Evolutionary conservation across 1,139 yeast species (phyloP), one percentile per base, ranked within the genome.

Genomic region (Pichia sp.): DNA sequence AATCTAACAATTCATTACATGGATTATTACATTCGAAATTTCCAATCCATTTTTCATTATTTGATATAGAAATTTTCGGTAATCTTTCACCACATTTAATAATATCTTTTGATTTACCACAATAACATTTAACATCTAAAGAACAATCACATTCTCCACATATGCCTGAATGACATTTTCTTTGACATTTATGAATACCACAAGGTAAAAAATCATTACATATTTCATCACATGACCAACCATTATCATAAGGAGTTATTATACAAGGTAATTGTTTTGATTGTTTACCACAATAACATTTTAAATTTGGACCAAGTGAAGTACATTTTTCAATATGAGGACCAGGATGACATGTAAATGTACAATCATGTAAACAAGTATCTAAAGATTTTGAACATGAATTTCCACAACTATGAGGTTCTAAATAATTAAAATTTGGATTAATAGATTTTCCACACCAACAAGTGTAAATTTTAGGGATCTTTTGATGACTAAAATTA

Each of bases 331-430:
- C 69, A 0, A 87, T 80, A 60, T 89, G 96, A 3, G 88, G 83
- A 0, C 96, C 97, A 1, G 96, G 91, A 58, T 88, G 97, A 57
- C 97, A 88, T 16, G 73, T 70, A 9, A 78, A 64, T 4, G 85
- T 64, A 57, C 97, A 88, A 5, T 78, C 74, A 58, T 88, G 97
- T 1, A 80, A 72, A 60, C 95, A 86, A 8, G 28, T 15, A 5
- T 37, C 26, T 42, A 80, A 65, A 39, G 68, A 65, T 18, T 65
- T 65, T 40, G 73, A 72, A 64, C 96, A 88, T 1, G 87, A 70
- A 60, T 83, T 88, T 6, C 96, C 96, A 68, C 97, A 89, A 43
- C 93, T 80, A 53, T 88, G 93, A 0, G 96, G 96, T 46, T 75
- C 65, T 42, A 80, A 62, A 13, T 72, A 66, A 52, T 81, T 79